Evolutionary conservation across 179 eudicot genomes (phyloP), one percentile per base, ranked within the genome.

Genomic region (Silene coronaria): DNA sequence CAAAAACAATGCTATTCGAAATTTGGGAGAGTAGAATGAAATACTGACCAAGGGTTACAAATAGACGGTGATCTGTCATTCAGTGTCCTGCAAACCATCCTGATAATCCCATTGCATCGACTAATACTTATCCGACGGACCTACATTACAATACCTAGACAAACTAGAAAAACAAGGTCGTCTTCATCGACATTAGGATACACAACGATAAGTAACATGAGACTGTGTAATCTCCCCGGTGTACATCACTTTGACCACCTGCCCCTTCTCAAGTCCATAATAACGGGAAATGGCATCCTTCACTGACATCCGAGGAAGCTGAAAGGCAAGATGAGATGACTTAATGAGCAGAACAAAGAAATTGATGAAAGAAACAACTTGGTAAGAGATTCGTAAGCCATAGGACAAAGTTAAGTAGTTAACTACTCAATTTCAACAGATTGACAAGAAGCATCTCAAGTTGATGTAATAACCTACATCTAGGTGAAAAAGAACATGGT

Each of bases 221-320:
- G 85, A 80, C 77, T 83, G 91, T 0, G 91, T 92, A 53, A 89
- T 83, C 73, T 90, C 91, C 34, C 97, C 89, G 27, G 77, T 81
- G 73, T 90, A 89, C 11, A 81, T 82, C 65, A 92, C 87, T 82
- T 89, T 88, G 53, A 90, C 87, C 75, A 92, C 93, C 80, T 90
- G 93, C 45, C 93, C 96, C 72, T 85, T 90, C 83, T 87, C 83
- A 42, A 89, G 85, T 58, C 93, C 97, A 75, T 90, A 90, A 63
- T 92, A 90, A 16, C 84, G 81, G 6, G 89, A 91, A 70, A 92
- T 85, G 3, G 96, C 91, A 80, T 92, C 97, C 69, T 84, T 85
- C 53, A 77, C 79, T 10, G 82, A 79, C 90, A 92, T 89, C 64
- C 91, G 81, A 42, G 97, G 97, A 72, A 92, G 96, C 97, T 92